Evolutionary conservation across 805 yeast genomes (phyloP).

Genomic region (Pichia scutulata): DNA sequence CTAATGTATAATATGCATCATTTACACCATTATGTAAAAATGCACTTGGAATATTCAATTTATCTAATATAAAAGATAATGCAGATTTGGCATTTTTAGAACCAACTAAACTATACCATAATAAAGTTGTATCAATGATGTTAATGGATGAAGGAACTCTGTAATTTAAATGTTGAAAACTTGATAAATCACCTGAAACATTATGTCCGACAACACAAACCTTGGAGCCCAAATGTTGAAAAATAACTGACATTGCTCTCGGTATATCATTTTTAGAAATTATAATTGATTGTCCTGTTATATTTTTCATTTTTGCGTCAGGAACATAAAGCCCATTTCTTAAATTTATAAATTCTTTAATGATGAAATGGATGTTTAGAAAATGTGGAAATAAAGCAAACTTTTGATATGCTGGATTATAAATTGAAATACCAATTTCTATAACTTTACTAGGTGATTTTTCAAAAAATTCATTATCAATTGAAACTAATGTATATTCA

Average conservation of each 20-base stretch:
- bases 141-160: slow-evolving; percentile 14
- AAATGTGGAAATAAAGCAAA: slow-evolving; percentile 26
- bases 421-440: slow-evolving; percentile 26
- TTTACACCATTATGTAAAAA: slow-evolving; percentile 28
- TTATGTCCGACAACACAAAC: slow-evolving; percentile 26
- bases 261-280: slow-evolving; percentile 14
- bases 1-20: slow-evolving; percentile 26
- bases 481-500: slow-evolving; percentile 17
- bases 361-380: slow-evolving; percentile 22
- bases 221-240: slow-evolving; percentile 13
- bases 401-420: slow-evolving; percentile 25
- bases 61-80: slow-evolving; percentile 21
- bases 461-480: slow-evolving; percentile 25
- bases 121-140: slow-evolving; percentile 23
- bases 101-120: slow-evolving; percentile 21
- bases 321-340: slow-evolving; percentile 23
- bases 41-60: slow-evolving; percentile 23
- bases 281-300: slow-evolving; percentile 24
- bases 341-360: slow-evolving; percentile 16
- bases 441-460: slow-evolving; percentile 13
- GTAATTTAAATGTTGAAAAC: slow-evolving; percentile 14
- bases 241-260: slow-evolving; percentile 11
- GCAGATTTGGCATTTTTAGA: slow-evolving; percentile 13
- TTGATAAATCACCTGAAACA: slow-evolving; percentile 20
- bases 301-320: slow-evolving; percentile 20